phyloP scores from a whole-genome alignment of 148 eudicot genomes.

The Camellia lanceoleosa region DNA sequence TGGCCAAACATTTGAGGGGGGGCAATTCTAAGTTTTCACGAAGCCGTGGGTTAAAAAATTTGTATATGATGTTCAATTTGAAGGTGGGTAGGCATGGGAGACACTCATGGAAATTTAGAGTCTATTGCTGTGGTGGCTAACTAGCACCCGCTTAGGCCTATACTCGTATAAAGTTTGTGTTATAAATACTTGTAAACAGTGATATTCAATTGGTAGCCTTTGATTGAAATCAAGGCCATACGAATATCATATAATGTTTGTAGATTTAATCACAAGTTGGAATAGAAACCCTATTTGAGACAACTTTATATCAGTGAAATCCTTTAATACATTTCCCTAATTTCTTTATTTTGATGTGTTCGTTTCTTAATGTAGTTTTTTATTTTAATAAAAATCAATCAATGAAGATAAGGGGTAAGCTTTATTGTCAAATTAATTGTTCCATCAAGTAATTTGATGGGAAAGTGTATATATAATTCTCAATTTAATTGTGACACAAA shows the following conservation, averaged over 20 bases:
- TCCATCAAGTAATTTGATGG: neutral
- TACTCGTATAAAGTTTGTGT: neutral
- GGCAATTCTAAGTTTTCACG: conserved; percentile 12
- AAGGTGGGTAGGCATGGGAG: conserved; percentile 3
- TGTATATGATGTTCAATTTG: neutral
- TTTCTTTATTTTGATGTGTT: neutral
- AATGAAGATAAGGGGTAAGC: neutral
- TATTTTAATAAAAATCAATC: neutral
- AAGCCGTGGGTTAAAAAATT: neutral
- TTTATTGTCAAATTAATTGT: neutral
- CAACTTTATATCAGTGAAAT: neutral
- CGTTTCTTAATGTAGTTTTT: neutral
- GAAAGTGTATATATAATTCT: too few species aligned
- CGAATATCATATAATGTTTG: neutral
- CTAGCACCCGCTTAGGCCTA: conserved; percentile 34
- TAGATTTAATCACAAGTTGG: conserved; percentile 2
- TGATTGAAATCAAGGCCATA: conserved; percentile 2
- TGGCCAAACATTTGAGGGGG: conserved; percentile 33
- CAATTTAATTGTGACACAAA: too few species aligned
- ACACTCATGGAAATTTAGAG: conserved; percentile 6
- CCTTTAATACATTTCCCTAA: neutral
- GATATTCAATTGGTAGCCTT: neutral
- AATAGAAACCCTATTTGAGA: neutral
- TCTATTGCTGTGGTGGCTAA: conserved; percentile 29
- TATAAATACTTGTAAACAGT: neutral